Conservation (phyloP, 2,329 filamentous ascomycete genomes). For the Penicillium verrucosum region DNA sequence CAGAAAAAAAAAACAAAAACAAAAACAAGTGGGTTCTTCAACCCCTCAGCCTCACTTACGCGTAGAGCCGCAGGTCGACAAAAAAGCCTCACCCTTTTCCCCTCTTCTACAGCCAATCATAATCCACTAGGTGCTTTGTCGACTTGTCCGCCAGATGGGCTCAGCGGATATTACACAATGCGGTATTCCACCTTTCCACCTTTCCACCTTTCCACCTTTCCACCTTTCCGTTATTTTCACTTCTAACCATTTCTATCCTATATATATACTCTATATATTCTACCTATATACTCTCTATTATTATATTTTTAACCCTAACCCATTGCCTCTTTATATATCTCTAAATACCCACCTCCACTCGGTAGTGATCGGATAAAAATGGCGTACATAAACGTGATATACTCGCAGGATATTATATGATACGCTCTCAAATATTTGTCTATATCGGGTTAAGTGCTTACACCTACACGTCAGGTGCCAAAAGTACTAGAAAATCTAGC, state of each 20-base stretch:
- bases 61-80: constrained; percentile 9
- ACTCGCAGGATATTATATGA: not conserved
- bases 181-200: not conserved
- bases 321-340: not conserved
- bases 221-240: too few species aligned
- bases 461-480: constrained; percentile 5
- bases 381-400: constrained; percentile 4
- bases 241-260: too few species aligned
- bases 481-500: not conserved
- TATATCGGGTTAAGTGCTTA: constrained; percentile 9
- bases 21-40: constrained; percentile 9
- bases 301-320: too few species aligned
- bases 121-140: not conserved
- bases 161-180: not conserved
- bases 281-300: too few species aligned
- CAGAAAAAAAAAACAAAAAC: not conserved
- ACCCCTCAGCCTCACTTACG: constrained; percentile 12
- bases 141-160: not conserved
- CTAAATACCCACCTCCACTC: not conserved
- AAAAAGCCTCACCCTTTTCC: constrained; percentile 3
- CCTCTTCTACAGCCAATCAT: not conserved
- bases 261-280: too few species aligned
- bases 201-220: too few species aligned
- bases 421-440: not conserved
- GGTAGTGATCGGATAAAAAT: constrained; percentile 1